Base-by-base conservation (phyloP, 2,329 filamentous ascomycete genomes). In the Fusarium fujikuroi region DNA sequence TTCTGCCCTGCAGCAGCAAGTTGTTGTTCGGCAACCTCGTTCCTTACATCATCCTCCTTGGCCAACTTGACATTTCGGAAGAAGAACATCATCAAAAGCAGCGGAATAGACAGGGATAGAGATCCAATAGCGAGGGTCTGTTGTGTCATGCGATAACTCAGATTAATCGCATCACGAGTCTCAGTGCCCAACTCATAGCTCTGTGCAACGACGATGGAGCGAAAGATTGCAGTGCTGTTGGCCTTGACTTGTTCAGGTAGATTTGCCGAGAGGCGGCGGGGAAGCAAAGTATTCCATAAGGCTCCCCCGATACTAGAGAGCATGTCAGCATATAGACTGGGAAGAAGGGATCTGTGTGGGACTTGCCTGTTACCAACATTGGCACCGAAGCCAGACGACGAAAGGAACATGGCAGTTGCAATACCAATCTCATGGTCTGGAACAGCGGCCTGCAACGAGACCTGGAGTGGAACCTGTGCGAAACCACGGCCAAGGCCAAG, bases 381-480 rank as follows among this genome's bases (percentile, higher is more conserved):
- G 21, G 64, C 54, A 44, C 80, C 57, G 30, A 81, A 53, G 54
- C 79, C 80, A 66, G 79, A 79, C 0, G 77, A 74, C 0, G 80
- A 79, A 30, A 78, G 80, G 63, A 81, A 82, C 2, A 83, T 74
- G 5, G 72, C 77, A 1, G 80, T 82, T 4, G 78, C 81, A 18
- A 82, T 79, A 2, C 79, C 79, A 19, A 83, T 79, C 4, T 82
- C 78, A 25, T 81, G 74, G 6, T 75, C 62, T 11, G 76, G 53
- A 2, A 82, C 78, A 7, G 78, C 75, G 3, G 79, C 80, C 23
- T 82, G 81, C 1, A 82, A 71, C 76, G 46, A 81, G 77, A 12
- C 74, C 78, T 25, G 80, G 72, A 12, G 80, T 75, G n/a, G 81
- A 59, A 32, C 80, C 79, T 47, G 79, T 66, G 21, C 77, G 44